Base-by-base conservation (phyloP, 495 filamentous ascomycete genomes). In the Hyaloscypha finlandica region DNA sequence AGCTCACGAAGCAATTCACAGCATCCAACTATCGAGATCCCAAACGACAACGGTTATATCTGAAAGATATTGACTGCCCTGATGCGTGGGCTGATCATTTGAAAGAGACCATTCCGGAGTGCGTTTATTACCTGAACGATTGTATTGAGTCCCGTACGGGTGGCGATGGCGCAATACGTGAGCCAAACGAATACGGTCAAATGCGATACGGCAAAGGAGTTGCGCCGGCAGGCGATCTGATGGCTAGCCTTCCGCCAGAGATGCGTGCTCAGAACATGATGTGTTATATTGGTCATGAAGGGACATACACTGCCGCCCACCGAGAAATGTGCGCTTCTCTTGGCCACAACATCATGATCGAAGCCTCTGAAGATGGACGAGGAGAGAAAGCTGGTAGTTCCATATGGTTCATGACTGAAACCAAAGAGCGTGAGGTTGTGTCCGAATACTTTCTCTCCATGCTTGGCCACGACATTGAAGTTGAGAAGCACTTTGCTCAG, bases 201-300 rank as follows among this genome's bases (percentile, higher is more conserved):
- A 71, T 72, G 68, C 53, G 61, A 19, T 69, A 71, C 48, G 65
- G 72, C 2, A 71, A 70, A 62, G 72, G 77, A 12, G 82, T 90
- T 67, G 86, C 86, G 8, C 81, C 81, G 55, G 88, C 93, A 3
- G 93, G 92, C 8, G 95, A 99, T 71, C 77, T 99, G 31, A 99
- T 99, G 95, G 93, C 92, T 74, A 92, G 89, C 68, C 84, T 99
- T n/a, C 91, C 93, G 0, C 76, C 83, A 14, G 80, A 87, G 25
- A 95, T 96, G 90, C 86, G 93, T 22, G 95, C 95, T 8, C 89
- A 96, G 67, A 99, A 99, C 65, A 82, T 99, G 73, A 97, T 97
- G 94, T 97, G 94, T 78, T 99, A 99, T 74, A 89, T 97, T 69
- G 95, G 95, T 2, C 95, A 97, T 71, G 95, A 99, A 78, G 95